These are phyloP conservation scores for Salicornia ramosissima DNA, from an alignment of 148 eudicot species.

Conservation along the genomic window DNA sequence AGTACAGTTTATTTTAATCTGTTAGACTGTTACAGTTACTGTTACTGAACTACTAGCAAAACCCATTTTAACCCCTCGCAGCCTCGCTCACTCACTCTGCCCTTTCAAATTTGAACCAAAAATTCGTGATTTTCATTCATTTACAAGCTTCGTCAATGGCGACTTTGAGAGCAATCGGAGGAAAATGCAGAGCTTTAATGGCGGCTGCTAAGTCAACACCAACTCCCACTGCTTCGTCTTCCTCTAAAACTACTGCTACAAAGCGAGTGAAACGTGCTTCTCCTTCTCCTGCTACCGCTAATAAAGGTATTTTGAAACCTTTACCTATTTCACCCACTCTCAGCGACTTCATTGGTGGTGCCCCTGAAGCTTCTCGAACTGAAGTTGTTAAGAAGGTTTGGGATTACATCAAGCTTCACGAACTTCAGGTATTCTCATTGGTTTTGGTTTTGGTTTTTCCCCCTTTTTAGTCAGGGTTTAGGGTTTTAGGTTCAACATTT, in stretches of 20 bases:
- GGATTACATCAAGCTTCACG: slow-evolving; percentile 44
- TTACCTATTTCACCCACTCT: slow-evolving; percentile 44
- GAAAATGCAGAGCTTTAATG: slow-evolving; percentile 36
- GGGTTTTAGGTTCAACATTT: slow-evolving; percentile 3
- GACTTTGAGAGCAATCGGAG: slow-evolving; percentile 34
- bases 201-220: slow-evolving; percentile 27
- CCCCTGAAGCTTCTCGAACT: slow-evolving; percentile 39
- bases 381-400: slow-evolving; percentile 51
- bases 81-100: too few relatives aligned
- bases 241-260: slow-evolving; percentile 6
- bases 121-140: too few relatives aligned
- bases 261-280: slow-evolving; percentile 11
- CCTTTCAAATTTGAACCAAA: too few relatives aligned
- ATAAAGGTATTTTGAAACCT: slow-evolving; percentile 32
- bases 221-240: slow-evolving; percentile 3
- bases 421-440: slow-evolving; percentile 41
- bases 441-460: neutral
- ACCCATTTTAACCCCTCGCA: too few relatives aligned
- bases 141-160: slow-evolving; percentile 21
- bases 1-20: too few relatives aligned
- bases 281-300: neutral
- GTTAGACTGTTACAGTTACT: too few relatives aligned
- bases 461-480: neutral
- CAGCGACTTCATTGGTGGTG: slow-evolving; percentile 43
- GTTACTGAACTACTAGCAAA: too few relatives aligned